These are phyloP conservation scores for Amanita pallidorosea DNA, from an alignment of 768 basidiomycete species.

Conservation along the genomic window DNA sequence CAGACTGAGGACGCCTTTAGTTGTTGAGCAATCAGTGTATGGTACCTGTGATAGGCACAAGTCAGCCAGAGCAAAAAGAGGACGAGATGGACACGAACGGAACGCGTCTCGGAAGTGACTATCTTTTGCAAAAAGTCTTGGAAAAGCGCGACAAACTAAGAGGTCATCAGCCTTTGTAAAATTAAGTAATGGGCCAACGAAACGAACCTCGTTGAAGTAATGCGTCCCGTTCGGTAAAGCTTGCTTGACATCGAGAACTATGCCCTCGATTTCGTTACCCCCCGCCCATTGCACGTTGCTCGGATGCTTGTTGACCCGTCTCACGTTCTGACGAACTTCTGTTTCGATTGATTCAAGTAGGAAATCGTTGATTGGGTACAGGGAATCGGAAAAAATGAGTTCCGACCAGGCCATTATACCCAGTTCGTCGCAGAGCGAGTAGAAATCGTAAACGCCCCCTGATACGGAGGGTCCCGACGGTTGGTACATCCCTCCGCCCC, in stretches of 20 bases:
- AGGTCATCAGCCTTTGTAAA: background rate
- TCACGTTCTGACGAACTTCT: constrained; percentile 47
- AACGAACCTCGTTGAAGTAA: constrained; percentile 36
- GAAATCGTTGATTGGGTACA: constrained; percentile 47
- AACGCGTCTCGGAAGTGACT: constrained; percentile 37
- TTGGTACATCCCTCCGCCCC: constrained; percentile 49
- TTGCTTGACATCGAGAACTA: constrained; percentile 27
- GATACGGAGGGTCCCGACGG: constrained; percentile 27
- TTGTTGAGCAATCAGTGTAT: constrained; percentile 53
- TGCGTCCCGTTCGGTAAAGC: constrained; percentile 30
- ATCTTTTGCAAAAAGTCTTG: constrained; percentile 40
- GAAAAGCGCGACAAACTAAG: constrained; percentile 38
- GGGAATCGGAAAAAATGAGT: constrained; percentile 45
- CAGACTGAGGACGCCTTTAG: constrained; percentile 42
- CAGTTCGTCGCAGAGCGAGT: constrained; percentile 46
- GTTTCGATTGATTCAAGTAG: constrained; percentile 39
- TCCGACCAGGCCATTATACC: constrained; percentile 55
- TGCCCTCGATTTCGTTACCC: constrained; percentile 51
- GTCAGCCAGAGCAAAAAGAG: background rate
- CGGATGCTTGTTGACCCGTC: constrained; percentile 43
- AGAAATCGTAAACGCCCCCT: constrained; percentile 44
- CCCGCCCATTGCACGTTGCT: constrained; percentile 52
- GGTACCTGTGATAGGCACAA: constrained; percentile 24
- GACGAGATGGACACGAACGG: constrained; percentile 19
- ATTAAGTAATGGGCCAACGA: background rate